phyloP scores from a whole-genome alignment of 2,329 filamentous ascomycete species.

The Colletotrichum melonis region DNA sequence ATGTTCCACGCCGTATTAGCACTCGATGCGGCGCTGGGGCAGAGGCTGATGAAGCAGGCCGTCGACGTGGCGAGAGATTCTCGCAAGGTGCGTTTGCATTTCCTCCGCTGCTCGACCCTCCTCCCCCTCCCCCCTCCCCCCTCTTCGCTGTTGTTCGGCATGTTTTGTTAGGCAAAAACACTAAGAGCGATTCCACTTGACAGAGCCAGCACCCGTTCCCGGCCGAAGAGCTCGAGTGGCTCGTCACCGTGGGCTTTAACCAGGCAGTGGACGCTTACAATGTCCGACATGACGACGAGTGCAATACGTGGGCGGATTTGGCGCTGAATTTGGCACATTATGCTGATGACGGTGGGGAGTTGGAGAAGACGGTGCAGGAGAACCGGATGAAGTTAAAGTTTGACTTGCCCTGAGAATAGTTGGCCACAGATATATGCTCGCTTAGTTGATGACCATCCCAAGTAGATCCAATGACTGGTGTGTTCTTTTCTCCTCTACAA shows the following conservation, averaged over 20 bases:
- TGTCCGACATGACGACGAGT: conserved; percentile 63
- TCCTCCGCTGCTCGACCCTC: background rate
- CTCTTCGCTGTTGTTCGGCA: conserved; percentile 1
- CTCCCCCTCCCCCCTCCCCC: background rate
- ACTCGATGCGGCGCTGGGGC: conserved; percentile 64
- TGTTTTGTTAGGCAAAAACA: too few species aligned
- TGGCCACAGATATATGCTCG: background rate
- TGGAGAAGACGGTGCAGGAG: conserved; percentile 41
- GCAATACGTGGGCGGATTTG: conserved; percentile 71
- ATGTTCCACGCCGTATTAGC: conserved; percentile 76
- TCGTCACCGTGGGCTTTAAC: conserved; percentile 77
- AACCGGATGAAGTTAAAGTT: conserved; percentile 14
- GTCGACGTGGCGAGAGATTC: conserved; percentile 62
- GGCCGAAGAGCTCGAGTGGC: conserved; percentile 77
- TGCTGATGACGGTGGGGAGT: conserved; percentile 62
- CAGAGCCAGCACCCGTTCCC: conserved; percentile 67
- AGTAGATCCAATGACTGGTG: background rate
- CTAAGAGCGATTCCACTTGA: conserved; percentile 13
- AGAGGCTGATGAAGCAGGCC: conserved; percentile 74
- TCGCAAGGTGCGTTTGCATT: conserved; percentile 52
- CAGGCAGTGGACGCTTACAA: conserved; percentile 75
- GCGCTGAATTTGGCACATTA: conserved; percentile 72
- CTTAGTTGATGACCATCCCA: background rate
- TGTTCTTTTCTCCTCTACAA: background rate
- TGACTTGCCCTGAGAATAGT: background rate